Base-by-base conservation (phyloP, 2,329 filamentous ascomycete genomes). In the Phoma sp. region DNA sequence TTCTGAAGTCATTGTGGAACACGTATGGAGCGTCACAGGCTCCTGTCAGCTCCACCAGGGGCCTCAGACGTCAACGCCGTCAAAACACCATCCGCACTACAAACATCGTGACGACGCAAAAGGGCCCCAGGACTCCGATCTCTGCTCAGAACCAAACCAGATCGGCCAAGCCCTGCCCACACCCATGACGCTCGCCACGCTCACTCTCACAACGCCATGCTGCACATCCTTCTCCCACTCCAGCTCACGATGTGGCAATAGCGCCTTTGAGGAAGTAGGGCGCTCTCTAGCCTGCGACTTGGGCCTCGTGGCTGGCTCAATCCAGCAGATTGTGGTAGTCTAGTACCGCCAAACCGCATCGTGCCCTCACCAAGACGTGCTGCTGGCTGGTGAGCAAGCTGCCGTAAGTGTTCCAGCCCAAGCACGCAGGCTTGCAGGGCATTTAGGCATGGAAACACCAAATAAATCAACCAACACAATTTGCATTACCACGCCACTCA, bases 221-320 rank as follows among this genome's bases (percentile, higher is more conserved):
- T 45, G 19, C 43, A 29, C 36, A 44, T 31, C 29, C 4, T 25
- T 25, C 25, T 33, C n/a, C 27, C n/a, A 44, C 33, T 44, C 39
- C 39, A 31, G 25, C 19, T 49, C 35, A 39, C 27, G 39, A 48
- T 47, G 39, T 44, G 33, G 39, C 35, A 39, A 29, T 15, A 19
- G 36, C 15, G 36, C 51, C 24, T 45, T 24, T 21, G 27, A 8
- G 24, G 22, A 45, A 22, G n/a, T 8, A 5, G 27, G 51, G 52
- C 46, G 29, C 36, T 38, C 41, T 41, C 29, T 50, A 55, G 52
- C 46, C 41, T 44, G 31, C 15, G 33, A 45, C 40, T 41, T 39
- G 46, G 17, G 36, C 5, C 19, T 46, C 17, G 46, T 55, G 52
- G 52, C 52, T 55, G 52, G 52, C 52, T 45, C 52, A 55, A 15